Evolutionary conservation across 2,329 filamentous ascomycete genomes (phyloP), one percentile per base, ranked within the genome.

Genomic region (Colletotrichum sp.): DNA sequence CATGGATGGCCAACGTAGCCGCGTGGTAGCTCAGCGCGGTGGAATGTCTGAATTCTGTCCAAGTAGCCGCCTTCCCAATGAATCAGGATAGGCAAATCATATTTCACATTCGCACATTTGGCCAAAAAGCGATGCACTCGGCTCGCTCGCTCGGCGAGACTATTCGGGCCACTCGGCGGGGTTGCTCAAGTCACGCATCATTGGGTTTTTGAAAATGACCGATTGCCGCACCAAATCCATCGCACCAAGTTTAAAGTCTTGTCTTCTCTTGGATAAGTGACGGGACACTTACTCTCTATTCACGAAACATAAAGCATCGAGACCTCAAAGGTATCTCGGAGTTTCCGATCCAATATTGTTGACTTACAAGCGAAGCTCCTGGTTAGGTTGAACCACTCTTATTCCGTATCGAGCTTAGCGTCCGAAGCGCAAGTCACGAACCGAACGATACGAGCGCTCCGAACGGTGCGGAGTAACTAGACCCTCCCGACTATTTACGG

Each of bases 371-470:
- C 61, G 30, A 38, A 64, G 60, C 30, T 38, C n/a, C n/a, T 26
- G 4, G 9, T 26, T 36, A 4, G 3, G 61, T 18, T 64, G 61
- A 30, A 16, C 55, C 26, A n/a, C 55, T 26, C 26, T 13, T 15
- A 28, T 26, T 64, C 34, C 61, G 15, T 1, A 64, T 64, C 4
- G 1, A 34, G 61, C 34, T 38, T 64, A 38, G 61, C 34, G 21
- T 34, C 61, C 61, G 61, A 64, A 12, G 13, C 34, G n/a, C 15
- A 32, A 66, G 21, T 48, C 38, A 24, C 68, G 48, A 71, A 66
- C 28, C 72, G 72, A 75, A n/a, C 16, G 26, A 75, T 62, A 66
- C 72, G 72, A 75, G 68, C 68, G 64, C 43, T 18, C 64, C 64
- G 64, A 36, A 6, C 28, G 30, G 15, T 15, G 68, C 67, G 61